Conservation (phyloP, 2,329 filamentous ascomycete genomes). For the Fusarium heterosporum region DNA sequence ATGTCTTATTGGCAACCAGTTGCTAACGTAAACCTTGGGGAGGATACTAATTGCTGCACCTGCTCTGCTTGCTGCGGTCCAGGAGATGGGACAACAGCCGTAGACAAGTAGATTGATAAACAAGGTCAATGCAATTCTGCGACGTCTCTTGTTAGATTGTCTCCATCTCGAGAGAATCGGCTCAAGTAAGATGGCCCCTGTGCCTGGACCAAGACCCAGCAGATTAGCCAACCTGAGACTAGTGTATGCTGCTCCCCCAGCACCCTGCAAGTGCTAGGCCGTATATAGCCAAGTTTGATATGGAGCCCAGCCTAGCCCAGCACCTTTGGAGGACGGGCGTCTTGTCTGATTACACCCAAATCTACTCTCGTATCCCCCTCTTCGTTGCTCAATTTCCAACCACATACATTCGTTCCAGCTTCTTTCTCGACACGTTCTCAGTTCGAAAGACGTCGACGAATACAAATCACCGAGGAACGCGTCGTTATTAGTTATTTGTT, state of each 20-base stretch:
- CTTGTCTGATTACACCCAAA: slow-evolving; percentile 35
- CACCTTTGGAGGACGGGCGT: slow-evolving; percentile 12
- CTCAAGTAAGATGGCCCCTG: slow-evolving; percentile 16
- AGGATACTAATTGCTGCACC: not conserved
- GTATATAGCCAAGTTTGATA: slow-evolving; percentile 37
- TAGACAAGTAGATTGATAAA: not conserved
- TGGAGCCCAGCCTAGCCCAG: slow-evolving; percentile 13
- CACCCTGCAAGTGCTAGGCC: slow-evolving; percentile 43
- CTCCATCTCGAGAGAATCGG: not conserved
- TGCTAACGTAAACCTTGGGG: slow-evolving; percentile 21
- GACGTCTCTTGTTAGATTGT: slow-evolving; percentile 15
- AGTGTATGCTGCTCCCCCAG: slow-evolving; percentile 27
- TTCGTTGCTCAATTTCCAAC: slow-evolving; percentile 26
- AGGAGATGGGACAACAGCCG: not conserved
- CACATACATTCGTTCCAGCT: slow-evolving; percentile 35
- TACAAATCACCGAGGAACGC: not conserved
- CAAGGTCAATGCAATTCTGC: slow-evolving; percentile 18
- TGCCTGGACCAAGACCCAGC: slow-evolving; percentile 31
- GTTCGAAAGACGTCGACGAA: slow-evolving; percentile 14
- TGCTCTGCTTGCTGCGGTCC: not conserved
- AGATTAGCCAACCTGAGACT: slow-evolving; percentile 29
- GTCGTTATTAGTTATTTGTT: not conserved
- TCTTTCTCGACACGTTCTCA: slow-evolving; percentile 10
- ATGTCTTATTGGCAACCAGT: slow-evolving; percentile 24
- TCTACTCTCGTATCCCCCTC: slow-evolving; percentile 29